Base-by-base conservation (phyloP, 2,329 filamentous ascomycete species). In the Alternaria incomplexa region DNA sequence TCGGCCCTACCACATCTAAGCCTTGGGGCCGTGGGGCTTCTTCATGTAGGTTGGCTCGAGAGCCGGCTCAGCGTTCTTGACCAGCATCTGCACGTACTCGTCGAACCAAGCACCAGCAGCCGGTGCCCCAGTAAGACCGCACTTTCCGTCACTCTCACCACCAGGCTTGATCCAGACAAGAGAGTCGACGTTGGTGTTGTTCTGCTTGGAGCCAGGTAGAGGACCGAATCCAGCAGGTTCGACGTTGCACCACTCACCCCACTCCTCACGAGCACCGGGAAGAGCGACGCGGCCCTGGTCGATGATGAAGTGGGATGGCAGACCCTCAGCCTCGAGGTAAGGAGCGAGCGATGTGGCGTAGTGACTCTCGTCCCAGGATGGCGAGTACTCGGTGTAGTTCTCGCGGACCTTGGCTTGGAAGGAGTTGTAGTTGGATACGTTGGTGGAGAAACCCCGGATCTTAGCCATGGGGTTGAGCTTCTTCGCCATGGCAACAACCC, bases 81-180 rank as follows among this genome's bases (percentile, higher is more conserved):
- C 69, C 54, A 76, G 48, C 70, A 73, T 72, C 61, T 76, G 71
- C 12, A 70, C 67, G 58, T 76, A 76, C 56, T 67, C 63, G 26
- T 76, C 72, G 51, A 74, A 74, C 73, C 73, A 76, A 25, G 66
- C 70, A 36, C 73, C 73, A 23, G 73, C 73, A 20, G 58, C 66
- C 4, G 73, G 73, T 10, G 73, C 73, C 28, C 72, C 73, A 32
- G 56, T 61, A 32, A 74, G 66, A 3, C 73, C 73, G 36, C 73
- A 76, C 7, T 44, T 26, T 9, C 73, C 73, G 45, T 76, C 73
- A 30, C 70, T 73, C 64, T 76, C 73, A 22, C 73, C 73, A 53
- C 73, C 73, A 8, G 73, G 73, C 66, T 76, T 76, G 56, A 74
- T 72, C 73, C 73, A 76, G 5, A 76, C 73, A n/a, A 76, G 47